phyloP scores from a whole-genome alignment of 306 rosid species.

The Begonia masoniana region DNA sequence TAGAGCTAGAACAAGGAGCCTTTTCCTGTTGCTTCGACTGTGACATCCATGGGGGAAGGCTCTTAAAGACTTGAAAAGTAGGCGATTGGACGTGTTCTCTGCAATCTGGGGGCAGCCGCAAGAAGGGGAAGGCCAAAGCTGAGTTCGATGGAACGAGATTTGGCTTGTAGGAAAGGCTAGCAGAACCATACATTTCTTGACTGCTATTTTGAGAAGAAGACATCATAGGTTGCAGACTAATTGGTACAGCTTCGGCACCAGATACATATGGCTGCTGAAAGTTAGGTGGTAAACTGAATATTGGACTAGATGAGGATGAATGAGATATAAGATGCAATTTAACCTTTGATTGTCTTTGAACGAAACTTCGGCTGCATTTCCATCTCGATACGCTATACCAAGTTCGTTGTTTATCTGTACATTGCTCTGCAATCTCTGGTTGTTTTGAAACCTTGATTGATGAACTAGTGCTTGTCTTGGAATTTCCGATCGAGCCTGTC shows the following conservation, averaged over 20 bases:
- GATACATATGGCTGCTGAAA: conserved; percentile 34
- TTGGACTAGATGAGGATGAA: conserved; percentile 25
- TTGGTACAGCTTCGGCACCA: conserved; percentile 39
- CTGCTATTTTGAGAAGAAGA: conserved; percentile 25
- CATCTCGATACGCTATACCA: conserved; percentile 19
- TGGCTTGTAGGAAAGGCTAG: conserved; percentile 32
- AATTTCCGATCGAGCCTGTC: conserved; percentile 22
- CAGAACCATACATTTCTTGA: conserved; percentile 22
- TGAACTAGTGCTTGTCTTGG: conserved; percentile 18
- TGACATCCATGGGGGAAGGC: conserved; percentile 49
- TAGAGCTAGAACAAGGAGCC: conserved; percentile 25
- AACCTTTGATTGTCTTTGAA: conserved; percentile 26
- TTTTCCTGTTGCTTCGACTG: conserved; percentile 37
- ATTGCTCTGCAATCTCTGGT: conserved; percentile 21
- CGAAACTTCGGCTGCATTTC: conserved; percentile 11
- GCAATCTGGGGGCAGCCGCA: conserved; percentile 25
- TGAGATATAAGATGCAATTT: conserved; percentile 13
- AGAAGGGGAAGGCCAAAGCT: conserved; percentile 49
- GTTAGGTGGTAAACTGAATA: conserved; percentile 22
- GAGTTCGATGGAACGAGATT: conserved; percentile 32
- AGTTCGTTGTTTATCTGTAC: background rate
- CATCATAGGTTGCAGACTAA: conserved; percentile 25
- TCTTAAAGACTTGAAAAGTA: conserved; percentile 35
- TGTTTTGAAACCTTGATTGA: conserved; percentile 20
- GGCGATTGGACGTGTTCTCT: conserved; percentile 34